Evolutionary conservation across 2,329 filamentous ascomycete genomes (phyloP), one percentile per base, ranked within the genome.

Genomic region (Ophiocordyceps camponoti-saundersi): DNA sequence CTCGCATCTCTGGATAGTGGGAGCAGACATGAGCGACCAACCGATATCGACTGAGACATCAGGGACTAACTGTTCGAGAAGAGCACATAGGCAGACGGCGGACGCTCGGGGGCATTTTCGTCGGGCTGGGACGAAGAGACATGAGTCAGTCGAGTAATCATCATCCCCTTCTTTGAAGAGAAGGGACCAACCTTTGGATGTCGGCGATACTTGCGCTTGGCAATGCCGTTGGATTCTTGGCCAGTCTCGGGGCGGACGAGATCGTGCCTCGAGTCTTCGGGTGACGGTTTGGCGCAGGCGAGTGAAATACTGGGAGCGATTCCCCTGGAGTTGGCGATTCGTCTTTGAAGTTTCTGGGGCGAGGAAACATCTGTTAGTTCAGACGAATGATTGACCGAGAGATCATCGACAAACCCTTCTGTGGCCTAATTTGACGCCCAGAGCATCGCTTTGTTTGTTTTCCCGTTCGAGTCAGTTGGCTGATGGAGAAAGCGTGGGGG

Each of bases 61-160:
- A 34, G n/a, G 7, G 30, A 70, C 80, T 67, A 62, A 85, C 82
- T 85, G 55, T 90, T 90, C 1, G 85, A 89, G 57, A 92, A 92
- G 16, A 90, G 74, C 13, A 90, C 85, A 63, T 90, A 90, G 45
- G 85, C 85, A 5, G 85, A 90, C 0, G 84, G 82, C 1, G 85
- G 83, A 22, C 85, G 72, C 57, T 89, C 84, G 2, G 85, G 85
- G 0, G 85, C 85, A 64, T 85, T 79, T 49, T 87, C 81, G 54
- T 92, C 85, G 3, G 83, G 71, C 77, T 86, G 22, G 1, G 34
- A 39, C 11, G 18, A 18, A 16, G n/a, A 39, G 8, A 2, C 20
- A n/a, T 20, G 20, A 22, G 8, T 11, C 4, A 23, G 15, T 23
- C 44, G 10, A 4, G 18, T 12, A 15, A 16, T 13, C 15, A 8